A percentile compares a stretch with the other conserved stretches of the same genome.
These are phyloP conservation scores for Pseudocercospora cruenta DNA, from an alignment of 2,329 filamentous ascomycete genomes.

Conservation along the genomic window DNA sequence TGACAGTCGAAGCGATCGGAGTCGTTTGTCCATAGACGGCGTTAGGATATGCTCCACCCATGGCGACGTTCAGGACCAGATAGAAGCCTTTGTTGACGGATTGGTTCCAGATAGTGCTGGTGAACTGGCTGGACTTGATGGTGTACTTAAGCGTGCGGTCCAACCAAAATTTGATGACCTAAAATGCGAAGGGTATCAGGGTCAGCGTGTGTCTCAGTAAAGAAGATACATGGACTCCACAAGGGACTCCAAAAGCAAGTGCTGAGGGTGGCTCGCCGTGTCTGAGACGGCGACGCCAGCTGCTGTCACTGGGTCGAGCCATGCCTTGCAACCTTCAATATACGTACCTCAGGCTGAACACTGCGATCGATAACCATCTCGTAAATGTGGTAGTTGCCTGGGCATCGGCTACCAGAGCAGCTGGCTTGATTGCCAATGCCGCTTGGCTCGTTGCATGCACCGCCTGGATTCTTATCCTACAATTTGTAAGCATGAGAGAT, in stretches of 20 bases:
- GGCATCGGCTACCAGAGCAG: constrained; percentile 24
- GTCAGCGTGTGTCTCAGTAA: no score
- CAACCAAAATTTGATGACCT: constrained; percentile 34
- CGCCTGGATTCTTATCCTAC: constrained; percentile 36
- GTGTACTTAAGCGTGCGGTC: constrained; percentile 29
- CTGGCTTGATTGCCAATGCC: constrained; percentile 27
- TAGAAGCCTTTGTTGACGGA: constrained; percentile 34
- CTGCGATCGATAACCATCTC: constrained; percentile 36
- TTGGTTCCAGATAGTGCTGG: constrained; percentile 31
- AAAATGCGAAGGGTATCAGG: no score
- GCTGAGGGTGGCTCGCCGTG: no score
- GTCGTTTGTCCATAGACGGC: constrained; percentile 33
- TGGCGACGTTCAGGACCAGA: constrained; percentile 37
- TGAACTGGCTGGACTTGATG: constrained; percentile 29
- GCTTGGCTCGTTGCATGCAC: constrained; percentile 36
- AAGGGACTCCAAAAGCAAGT: no score
- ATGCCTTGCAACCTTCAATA: no score
- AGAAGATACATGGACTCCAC: no score
- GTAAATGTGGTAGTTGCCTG: constrained; percentile 38
- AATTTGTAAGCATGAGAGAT: background rate
- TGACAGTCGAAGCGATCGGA: constrained; percentile 27
- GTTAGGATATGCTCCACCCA: constrained; percentile 37
- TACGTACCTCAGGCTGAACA: constrained; percentile 21
- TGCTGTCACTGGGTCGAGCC: no score
- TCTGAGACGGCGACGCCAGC: no score